phyloP scores from a whole-genome alignment of 2,329 filamentous ascomycete genomes.

The Blumeria graminis region DNA sequence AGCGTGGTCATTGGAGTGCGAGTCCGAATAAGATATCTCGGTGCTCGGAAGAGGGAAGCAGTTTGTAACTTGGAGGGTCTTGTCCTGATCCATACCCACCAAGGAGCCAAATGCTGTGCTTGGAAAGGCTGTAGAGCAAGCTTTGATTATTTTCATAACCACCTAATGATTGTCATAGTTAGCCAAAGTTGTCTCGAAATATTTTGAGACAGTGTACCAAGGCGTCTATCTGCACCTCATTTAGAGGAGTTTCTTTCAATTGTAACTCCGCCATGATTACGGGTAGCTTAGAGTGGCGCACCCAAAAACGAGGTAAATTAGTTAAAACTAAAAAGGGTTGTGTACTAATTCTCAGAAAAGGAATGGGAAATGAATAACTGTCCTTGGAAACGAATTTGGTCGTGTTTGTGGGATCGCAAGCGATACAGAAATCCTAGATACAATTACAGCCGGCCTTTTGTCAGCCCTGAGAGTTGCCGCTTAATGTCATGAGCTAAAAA shows the following conservation, averaged over 20 bases:
- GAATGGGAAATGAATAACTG: no score
- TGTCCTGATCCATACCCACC: slow-evolving; percentile 75
- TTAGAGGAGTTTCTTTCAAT: slow-evolving; percentile 45
- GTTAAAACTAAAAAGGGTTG: no score
- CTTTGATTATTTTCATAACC: slow-evolving; percentile 95
- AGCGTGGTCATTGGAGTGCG: slow-evolving; percentile 44
- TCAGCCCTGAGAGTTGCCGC: no score
- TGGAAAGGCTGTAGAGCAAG: slow-evolving; percentile 71
- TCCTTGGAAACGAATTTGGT: no score
- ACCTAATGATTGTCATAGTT: slow-evolving; percentile 28
- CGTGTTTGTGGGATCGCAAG: no score
- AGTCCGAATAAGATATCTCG: slow-evolving; percentile 42
- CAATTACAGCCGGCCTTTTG: no score
- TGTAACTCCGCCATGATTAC: slow-evolving; percentile 30
- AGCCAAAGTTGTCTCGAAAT: slow-evolving; percentile 7
- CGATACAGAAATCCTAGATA: no score
- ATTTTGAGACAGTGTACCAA: slow-evolving; percentile 37
- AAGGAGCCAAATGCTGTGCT: slow-evolving; percentile 73
- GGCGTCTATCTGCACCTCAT: slow-evolving; percentile 81
- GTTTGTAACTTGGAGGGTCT: slow-evolving; percentile 76
- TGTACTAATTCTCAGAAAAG: no score
- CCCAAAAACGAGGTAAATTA: not conserved
- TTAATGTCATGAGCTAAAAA: no score
- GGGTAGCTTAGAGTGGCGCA: not conserved
- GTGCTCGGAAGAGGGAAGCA: slow-evolving; percentile 77